Evolutionary conservation across 305 asterid species (phyloP).

Genomic region (Fraxinus greggii): DNA sequence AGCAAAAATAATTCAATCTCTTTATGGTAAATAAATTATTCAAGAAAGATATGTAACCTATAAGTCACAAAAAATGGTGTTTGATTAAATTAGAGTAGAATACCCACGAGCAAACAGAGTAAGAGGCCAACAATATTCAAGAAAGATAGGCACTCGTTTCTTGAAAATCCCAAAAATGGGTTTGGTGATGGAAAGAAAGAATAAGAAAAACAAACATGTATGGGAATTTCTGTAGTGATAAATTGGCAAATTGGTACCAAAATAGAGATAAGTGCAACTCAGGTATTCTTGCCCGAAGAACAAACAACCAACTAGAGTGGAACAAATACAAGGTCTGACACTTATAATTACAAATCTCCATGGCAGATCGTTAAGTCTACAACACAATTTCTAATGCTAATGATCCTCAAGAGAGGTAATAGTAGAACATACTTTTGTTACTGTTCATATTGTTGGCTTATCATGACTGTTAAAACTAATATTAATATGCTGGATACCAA

Average conservation of each 20-base stretch:
- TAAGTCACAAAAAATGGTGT: conserved; percentile 38
- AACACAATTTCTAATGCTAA: not conserved
- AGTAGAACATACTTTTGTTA: too few species aligned
- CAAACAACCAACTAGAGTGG: too few species aligned
- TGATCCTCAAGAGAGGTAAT: not conserved
- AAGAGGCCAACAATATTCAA: conserved; percentile 55
- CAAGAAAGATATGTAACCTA: conserved; percentile 40
- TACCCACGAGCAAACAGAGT: conserved; percentile 67
- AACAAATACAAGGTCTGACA: not conserved
- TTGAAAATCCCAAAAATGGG: conserved; percentile 33
- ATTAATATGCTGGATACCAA: not conserved
- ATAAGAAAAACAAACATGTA: conserved; percentile 5
- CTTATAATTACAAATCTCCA: not conserved
- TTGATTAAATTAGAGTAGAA: conserved; percentile 42
- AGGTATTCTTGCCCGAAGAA: too few species aligned
- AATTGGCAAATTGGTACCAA: conserved; percentile 23
- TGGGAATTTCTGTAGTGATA: conserved; percentile 10
- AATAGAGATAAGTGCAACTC: too few species aligned
- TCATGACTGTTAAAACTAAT: not conserved
- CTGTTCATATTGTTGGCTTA: not conserved
- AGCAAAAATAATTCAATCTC: conserved; percentile 12
- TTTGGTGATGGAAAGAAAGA: conserved; percentile 32
- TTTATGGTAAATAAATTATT: conserved; percentile 4
- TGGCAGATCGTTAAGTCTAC: not conserved
- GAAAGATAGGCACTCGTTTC: conserved; percentile 33